These are phyloP conservation scores for Vaccinium corymbosum DNA, from an alignment of 148 eudicot genomes.

Conservation along the genomic window DNA sequence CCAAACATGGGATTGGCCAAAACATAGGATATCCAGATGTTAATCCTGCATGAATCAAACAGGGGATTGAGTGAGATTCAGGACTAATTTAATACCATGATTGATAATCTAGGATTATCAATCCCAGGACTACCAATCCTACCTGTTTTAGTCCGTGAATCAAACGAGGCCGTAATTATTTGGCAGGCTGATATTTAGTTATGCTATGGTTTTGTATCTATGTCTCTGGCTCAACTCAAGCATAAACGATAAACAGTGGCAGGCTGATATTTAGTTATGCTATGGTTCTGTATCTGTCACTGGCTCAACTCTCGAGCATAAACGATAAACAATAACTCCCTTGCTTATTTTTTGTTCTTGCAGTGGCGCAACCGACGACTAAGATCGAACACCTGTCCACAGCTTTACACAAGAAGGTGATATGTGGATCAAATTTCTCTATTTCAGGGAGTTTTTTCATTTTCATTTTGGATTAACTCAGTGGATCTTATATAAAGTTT, in stretches of 20 bases:
- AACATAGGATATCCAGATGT: too few species aligned
- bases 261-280: not conserved
- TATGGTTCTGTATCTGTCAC: not conserved
- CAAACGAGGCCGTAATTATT: too few species aligned
- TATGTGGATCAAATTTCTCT: not conserved
- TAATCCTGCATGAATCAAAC: too few species aligned
- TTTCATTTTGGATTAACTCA: not conserved
- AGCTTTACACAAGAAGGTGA: slow-evolving; percentile 56
- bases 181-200: too few species aligned
- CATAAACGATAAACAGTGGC: not conserved
- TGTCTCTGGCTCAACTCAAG: too few species aligned
- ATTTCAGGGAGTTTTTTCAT: not conserved
- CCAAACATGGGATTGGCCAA: too few species aligned
- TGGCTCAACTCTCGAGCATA: not conserved
- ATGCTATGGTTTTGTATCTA: not conserved
- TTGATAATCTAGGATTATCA: too few species aligned
- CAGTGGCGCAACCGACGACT: slow-evolving; percentile 65
- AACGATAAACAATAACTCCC: not conserved
- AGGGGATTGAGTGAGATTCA: too few species aligned
- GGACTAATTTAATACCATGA: too few species aligned
- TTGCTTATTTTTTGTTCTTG: slow-evolving; percentile 11
- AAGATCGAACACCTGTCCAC: slow-evolving; percentile 54
- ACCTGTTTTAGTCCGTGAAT: too few species aligned
- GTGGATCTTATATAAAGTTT: not conserved
- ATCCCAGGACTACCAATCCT: too few species aligned